Base-by-base conservation (phyloP, 306 rosid species). In the Mimosa pudica region DNA sequence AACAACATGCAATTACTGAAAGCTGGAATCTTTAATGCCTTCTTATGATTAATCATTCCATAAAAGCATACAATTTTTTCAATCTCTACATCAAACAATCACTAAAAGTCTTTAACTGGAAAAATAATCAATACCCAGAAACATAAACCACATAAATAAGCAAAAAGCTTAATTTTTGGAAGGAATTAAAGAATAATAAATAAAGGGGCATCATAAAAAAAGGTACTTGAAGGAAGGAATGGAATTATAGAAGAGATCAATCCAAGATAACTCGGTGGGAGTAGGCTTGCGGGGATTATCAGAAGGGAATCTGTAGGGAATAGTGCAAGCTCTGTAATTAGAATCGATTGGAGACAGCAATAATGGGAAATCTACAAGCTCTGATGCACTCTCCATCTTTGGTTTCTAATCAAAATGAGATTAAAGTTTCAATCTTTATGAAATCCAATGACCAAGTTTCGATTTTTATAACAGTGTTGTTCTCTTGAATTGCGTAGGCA, bases 221-320 rank as follows among this genome's bases (percentile, higher is more conserved):
- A 60, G 71, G 69, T 82, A 91, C 98, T 87, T 93, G 97, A 79
- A 93, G 80, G 99, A 93, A 52, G 94, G 92, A 77, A 89, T 88
- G 77, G 84, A 74, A 62, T 85, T 83, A 83, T 45, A 76, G 80
- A 96, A 88, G 83, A 96, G 93, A 86, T 90, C 87, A 86, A 96
- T 88, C 98, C 99, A 96, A 4, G 92, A 74, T 2, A 93, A 20
- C 88, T 93, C 99, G 4, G 89, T 85, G 11, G 92, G 94, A 51
- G 97, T 93, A 10, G 94, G 81, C 65, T 86, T 78, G 79, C 67
- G 84, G 32, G 94, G 97, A 78, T 96, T 89, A 62, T 96, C 97
- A 62, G 93, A 86, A 61, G 97, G 92, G 66, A 91, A 86, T 12
- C 99, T 81, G 89, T 88, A 93, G 35, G 99, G 98, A 80, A 96